Evolutionary conservation across 768 basidiomycete species (phyloP), one percentile per base, ranked within the genome.

Genomic region (Psilocybe cyanescens): DNA sequence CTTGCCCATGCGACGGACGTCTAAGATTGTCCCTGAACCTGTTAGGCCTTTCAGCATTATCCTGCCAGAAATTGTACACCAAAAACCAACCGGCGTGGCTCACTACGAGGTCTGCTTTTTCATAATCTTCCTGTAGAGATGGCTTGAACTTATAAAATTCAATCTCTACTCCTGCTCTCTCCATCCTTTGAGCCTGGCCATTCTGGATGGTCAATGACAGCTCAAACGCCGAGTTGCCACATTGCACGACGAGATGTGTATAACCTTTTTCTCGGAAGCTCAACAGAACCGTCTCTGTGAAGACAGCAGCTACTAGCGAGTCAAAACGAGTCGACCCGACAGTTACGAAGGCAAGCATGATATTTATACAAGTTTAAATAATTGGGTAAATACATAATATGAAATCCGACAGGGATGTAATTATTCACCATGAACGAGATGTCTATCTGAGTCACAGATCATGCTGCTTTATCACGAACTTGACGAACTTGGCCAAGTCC

Each of bases 21-120:
- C 93, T 31, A 99, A 82, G 68, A 99, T 95, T 3, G 97, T 97
- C 9, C 97, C 97, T 19, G 97, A 91, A 55, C 97, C 97, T 98
- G 19, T 37, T 24, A 19, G 2, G 33, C 16, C n/a, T 0, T 57
- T 33, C 9, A 31, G 33, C 12, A 52, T 44, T 62, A 28, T 64
- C 44, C 28, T 8, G n/a, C 16, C 46, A 44, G 24, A 30, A 37
- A 6, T 44, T 1, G 14, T n/a, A 44, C 11, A 5, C 5, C n/a
- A 33, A 58, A 7, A 55, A 69, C 85, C 66, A 70, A 95, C 97
- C 97, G 70, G 95, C 97, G 81, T 99, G 97, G 67, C 94, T 92
- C 41, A 99, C 90, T 55, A 99, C 83, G 53, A 95, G 75, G 70
- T 94, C 89, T 50, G 91, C 88, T 17, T 71, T 77, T 35, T 79